Evolutionary conservation across 2,329 filamentous ascomycete species (phyloP).

Genomic region (Verticillium klebahnii): DNA sequence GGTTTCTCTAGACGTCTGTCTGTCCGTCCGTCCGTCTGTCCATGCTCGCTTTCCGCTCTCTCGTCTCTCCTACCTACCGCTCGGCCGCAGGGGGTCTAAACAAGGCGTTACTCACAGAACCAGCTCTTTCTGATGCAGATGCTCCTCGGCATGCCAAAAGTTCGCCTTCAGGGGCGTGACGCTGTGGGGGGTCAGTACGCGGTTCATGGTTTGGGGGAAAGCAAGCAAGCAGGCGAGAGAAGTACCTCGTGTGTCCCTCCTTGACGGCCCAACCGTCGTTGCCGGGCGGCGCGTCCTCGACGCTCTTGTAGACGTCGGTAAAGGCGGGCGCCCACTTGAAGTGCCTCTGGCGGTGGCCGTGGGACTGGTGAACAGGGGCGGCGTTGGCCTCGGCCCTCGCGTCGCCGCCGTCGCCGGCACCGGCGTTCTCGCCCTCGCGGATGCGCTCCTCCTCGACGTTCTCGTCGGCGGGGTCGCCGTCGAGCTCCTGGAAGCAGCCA

Average conservation of each 20-base stretch:
- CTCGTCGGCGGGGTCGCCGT: constrained; percentile 58
- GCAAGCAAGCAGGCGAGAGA: neutral
- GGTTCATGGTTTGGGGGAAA: neutral
- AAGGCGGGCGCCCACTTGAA: constrained; percentile 95
- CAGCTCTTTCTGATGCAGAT: constrained; percentile 65
- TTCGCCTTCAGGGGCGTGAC: constrained; percentile 89
- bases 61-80: neutral
- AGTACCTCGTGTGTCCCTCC: constrained; percentile 78
- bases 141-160: constrained; percentile 71
- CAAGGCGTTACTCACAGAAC: constrained; percentile 65
- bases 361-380: constrained; percentile 6
- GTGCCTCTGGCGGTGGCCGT: constrained; percentile 67
- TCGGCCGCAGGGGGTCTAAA: neutral
- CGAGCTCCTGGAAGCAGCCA: constrained; percentile 80
- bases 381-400: constrained; percentile 18
- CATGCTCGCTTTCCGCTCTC: neutral
- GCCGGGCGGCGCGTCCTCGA: constrained; percentile 72
- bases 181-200: constrained; percentile 37
- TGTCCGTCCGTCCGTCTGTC: neutral
- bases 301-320: constrained; percentile 79
- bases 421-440: constrained; percentile 42
- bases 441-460: constrained; percentile 70
- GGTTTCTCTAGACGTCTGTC: neutral
- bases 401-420: constrained; percentile 39
- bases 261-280: constrained; percentile 93